Conservation (phyloP, 1,139 yeast genomes). For the Blastobotrys buckinghamii region DNA sequence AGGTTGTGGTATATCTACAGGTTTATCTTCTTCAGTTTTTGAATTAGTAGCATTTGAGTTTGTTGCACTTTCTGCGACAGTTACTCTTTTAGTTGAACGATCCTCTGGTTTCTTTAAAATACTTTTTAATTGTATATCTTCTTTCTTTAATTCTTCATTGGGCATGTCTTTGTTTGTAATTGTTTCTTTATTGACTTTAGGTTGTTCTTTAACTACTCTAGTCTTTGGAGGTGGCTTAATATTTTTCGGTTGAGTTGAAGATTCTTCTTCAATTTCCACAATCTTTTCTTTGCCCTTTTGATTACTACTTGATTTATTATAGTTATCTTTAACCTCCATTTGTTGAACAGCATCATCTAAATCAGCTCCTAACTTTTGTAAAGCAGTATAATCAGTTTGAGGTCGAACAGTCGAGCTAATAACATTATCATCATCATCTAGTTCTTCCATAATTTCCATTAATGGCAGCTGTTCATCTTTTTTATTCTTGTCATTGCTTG, state of each 20-base stretch:
- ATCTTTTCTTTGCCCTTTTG: neutral
- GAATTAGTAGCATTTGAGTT: no score
- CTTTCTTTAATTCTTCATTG: neutral
- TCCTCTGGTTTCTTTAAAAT: neutral
- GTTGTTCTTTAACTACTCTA: constrained; percentile 1
- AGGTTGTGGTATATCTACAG: no score
- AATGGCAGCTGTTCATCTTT: constrained; percentile 21
- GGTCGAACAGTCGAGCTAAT: constrained; percentile 32
- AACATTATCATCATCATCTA: constrained; percentile 75
- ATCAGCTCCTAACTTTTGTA: constrained; percentile 4
- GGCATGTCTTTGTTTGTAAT: neutral
- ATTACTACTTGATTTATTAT: neutral
- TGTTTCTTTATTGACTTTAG: neutral
- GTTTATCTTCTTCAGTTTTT: no score
- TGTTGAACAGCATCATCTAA: neutral
- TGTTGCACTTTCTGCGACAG: no score
- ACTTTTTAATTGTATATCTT: neutral
- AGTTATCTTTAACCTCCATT: neutral
- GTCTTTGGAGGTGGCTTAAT: constrained; percentile 12
- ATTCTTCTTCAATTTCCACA: neutral
- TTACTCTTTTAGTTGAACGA: no score
- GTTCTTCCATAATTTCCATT: constrained; percentile 79
- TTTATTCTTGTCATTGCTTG: neutral
- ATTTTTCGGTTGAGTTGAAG: neutral
- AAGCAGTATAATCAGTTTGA: constrained; percentile 20